Evolutionary conservation across 805 yeast genomes (phyloP), one percentile per base, ranked within the genome.

Genomic region (Aciculoconidium aculeatum): DNA sequence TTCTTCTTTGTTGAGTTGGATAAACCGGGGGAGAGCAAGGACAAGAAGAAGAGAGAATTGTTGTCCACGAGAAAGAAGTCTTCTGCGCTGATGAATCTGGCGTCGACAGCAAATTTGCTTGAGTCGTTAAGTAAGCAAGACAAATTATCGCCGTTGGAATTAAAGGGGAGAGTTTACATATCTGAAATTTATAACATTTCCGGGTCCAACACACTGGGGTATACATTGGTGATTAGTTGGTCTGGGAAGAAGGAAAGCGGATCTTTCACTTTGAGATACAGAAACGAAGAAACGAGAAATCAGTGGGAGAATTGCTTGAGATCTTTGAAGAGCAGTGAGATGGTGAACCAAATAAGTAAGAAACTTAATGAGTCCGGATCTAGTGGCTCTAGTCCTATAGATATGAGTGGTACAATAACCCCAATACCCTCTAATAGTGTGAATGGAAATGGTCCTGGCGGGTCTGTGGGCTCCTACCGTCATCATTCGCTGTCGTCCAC

Each of bases 181-280:
- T 76, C 77, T 39, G 85, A 82, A 45, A 62, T 65, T 35, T 64
- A 61, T 43, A 64, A 61, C 40, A 59, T 65, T 12, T 47, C 58
- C 3, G 46, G 61, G 6, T 53, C 65, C 3, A 53, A 57, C 36
- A 40, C 25, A 51, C 39, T 55, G n/a, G 77, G 79, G 5, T 75
- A 77, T 47, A 70, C 73, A 9, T 58, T 81, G 41, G 72, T 79
- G 20, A 70, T 81, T 7, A 72, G 83, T 10, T 83, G 92, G 92
- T 75, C 78, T n/a, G 92, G 95, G 6, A 76, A 80, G 30, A 78
- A 76, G 45, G 96, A 88, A 41, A 77, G 83, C 16, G 96, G 95
- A 9, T 76, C 84, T 11, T 87, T 92, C 44, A 74, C 86, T 11
- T 68, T 92, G 49, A 71, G 84, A 33, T 86, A 86, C 55, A 72